Evolutionary conservation across 805 yeast genomes (phyloP).

Genomic region (Yamadazyma phyllophila): DNA sequence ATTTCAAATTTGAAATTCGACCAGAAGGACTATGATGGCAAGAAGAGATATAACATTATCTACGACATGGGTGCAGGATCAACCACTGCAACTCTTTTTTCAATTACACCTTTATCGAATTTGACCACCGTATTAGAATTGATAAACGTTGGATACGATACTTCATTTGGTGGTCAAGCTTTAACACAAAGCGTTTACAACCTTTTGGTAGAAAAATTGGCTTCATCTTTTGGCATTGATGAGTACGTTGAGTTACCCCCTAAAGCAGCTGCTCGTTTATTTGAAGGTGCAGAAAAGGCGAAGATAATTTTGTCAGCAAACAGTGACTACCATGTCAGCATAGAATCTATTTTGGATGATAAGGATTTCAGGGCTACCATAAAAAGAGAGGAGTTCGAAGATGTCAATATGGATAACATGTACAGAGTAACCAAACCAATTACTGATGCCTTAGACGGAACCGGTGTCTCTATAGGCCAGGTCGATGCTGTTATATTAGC

Average conservation of each 20-base stretch:
- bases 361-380: slow-evolving; percentile 66
- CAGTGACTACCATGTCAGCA: slow-evolving; percentile 67
- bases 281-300: slow-evolving; percentile 85
- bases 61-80: slow-evolving; percentile 95
- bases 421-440: slow-evolving; percentile 55
- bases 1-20: slow-evolving; percentile 51
- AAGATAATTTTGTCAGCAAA: slow-evolving; percentile 87
- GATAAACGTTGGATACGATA: slow-evolving; percentile 69
- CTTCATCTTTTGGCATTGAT: slow-evolving; percentile 36
- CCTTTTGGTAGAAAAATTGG: slow-evolving; percentile 58
- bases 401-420: slow-evolving; percentile 42
- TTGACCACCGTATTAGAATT: slow-evolving; percentile 52
- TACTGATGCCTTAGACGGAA: slow-evolving; percentile 43
- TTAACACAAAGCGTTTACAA: slow-evolving; percentile 67
- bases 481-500: slow-evolving; percentile 69
- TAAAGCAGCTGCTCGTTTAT: slow-evolving; percentile 63
- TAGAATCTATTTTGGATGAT: slow-evolving; percentile 75
- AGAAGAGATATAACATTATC: slow-evolving; percentile 60
- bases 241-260: slow-evolving; percentile 45
- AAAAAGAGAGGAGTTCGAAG: slow-evolving; percentile 83
- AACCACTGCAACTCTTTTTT: slow-evolving; percentile 80
- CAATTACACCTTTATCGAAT: slow-evolving; percentile 48
- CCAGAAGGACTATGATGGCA: slow-evolving; percentile 30
- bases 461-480: slow-evolving; percentile 31
- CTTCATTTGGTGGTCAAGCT: slow-evolving; percentile 69